A percentile compares a stretch with the other conserved stretches of the same genome.
These are phyloP conservation scores for Sanghuangporus weigelae DNA, from an alignment of 1,284 basidiomycete species.

Conservation along the genomic window DNA sequence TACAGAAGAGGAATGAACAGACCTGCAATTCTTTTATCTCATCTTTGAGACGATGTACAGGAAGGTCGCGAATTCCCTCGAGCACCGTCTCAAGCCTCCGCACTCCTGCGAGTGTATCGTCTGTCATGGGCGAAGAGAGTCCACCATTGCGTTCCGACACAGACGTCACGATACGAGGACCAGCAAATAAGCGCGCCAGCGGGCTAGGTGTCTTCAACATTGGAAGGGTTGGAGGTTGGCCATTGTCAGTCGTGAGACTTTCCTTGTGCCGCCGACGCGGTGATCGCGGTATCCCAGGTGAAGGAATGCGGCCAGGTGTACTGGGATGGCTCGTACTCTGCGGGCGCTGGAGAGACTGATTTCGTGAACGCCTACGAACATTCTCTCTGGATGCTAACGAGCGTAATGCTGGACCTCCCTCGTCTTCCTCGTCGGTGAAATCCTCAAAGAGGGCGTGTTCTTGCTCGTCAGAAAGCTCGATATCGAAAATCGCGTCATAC, in stretches of 20 bases:
- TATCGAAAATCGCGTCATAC: slow-evolving; percentile 73
- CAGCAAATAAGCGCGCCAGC: slow-evolving; percentile 44
- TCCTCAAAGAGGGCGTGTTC: slow-evolving; percentile 32
- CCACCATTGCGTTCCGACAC: slow-evolving; percentile 12
- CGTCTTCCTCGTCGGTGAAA: slow-evolving; percentile 40
- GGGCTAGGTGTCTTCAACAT: slow-evolving; percentile 42
- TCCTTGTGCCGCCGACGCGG: slow-evolving; percentile 9
- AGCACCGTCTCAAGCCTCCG: slow-evolving; percentile 54
- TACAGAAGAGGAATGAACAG: slow-evolving; percentile 19
- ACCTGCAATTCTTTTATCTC: slow-evolving; percentile 81
- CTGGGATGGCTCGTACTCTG: slow-evolving; percentile 1
- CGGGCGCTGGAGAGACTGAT: slow-evolving; percentile 6
- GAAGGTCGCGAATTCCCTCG: slow-evolving; percentile 56
- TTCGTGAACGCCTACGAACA: slow-evolving; percentile 16
- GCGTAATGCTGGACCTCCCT: slow-evolving; percentile 33
- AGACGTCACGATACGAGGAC: slow-evolving; percentile 21
- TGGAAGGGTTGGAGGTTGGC: slow-evolving; percentile 21
- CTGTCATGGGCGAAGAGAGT: slow-evolving; percentile 24
- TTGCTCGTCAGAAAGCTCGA: slow-evolving; percentile 48
- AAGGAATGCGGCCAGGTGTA: neutral
- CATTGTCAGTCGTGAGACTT: neutral
- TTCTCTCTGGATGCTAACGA: slow-evolving; percentile 41
- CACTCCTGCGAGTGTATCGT: slow-evolving; percentile 34
- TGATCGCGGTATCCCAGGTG: slow-evolving; percentile 4
- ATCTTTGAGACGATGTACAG: slow-evolving; percentile 59